Evolutionary conservation across 495 filamentous ascomycete genomes (phyloP).

Genomic region (Arthonia radiata): DNA sequence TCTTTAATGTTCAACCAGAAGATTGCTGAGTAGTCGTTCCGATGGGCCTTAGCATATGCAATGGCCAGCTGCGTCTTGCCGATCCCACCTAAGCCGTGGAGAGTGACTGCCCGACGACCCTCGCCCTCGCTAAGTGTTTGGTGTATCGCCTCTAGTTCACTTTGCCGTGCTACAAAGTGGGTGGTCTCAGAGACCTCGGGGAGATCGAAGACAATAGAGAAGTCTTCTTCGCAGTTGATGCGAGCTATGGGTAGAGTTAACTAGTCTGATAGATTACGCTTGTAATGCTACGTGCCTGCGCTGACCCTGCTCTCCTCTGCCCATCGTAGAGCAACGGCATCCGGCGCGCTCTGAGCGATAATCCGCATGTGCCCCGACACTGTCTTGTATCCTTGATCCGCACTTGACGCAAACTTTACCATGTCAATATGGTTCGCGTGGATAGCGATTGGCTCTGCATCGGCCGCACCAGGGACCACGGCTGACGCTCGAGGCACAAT

Average conservation of each 20-base stretch:
- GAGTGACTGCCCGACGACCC: conserved; percentile 8
- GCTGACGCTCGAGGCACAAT: conserved; percentile 16
- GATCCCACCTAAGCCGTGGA: conserved; percentile 6
- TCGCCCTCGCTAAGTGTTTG: conserved; percentile 7
- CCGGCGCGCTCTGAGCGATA: conserved; percentile 7
- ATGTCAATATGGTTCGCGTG: conserved; percentile 15
- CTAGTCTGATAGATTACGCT: background rate
- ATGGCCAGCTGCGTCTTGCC: conserved; percentile 5
- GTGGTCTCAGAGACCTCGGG: too few species aligned
- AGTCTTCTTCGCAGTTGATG: conserved; percentile 3
- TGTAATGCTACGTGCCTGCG: conserved; percentile 5
- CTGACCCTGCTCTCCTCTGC: conserved; percentile 4
- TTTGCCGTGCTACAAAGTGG: conserved; percentile 4
- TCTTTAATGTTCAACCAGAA: conserved; percentile 8
- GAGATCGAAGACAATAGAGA: conserved; percentile 3
- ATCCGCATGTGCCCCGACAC: conserved; percentile 9
- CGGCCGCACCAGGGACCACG: conserved; percentile 11
- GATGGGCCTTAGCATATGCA: conserved; percentile 3
- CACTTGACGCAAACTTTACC: conserved; percentile 12
- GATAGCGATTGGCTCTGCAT: conserved; percentile 15
- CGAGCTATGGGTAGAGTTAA: conserved; percentile 5
- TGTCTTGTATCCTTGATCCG: conserved; percentile 10
- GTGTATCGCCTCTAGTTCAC: conserved; percentile 10
- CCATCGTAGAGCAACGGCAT: conserved; percentile 1
- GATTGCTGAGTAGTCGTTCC: conserved; percentile 3